A percentile compares a stretch with the other conserved stretches of the same genome.
Conservation (phyloP, 306 rosid species). For the Fragaria vesca region DNA sequence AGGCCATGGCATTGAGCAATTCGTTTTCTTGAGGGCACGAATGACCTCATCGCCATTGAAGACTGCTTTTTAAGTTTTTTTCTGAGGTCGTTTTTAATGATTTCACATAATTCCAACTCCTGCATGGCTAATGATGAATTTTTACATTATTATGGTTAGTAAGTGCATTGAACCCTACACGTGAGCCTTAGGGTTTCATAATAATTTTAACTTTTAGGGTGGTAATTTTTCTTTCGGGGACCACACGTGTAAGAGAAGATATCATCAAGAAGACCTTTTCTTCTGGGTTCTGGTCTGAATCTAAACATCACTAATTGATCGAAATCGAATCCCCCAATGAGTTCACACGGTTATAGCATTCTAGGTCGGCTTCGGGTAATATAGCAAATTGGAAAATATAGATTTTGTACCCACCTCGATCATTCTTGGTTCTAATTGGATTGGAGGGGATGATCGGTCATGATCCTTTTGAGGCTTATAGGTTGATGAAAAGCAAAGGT, state of each 20-base stretch:
- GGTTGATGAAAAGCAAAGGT: neutral
- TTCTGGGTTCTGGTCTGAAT: slow-evolving; percentile 4
- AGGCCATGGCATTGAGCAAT: neutral
- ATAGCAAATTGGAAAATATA: neutral
- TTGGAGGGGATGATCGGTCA: slow-evolving; percentile 1
- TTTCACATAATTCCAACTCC: slow-evolving; percentile 87
- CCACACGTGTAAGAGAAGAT: slow-evolving; percentile 45
- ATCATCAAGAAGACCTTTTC: neutral
- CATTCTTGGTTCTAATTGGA: slow-evolving; percentile 15
- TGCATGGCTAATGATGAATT: slow-evolving; percentile 91
- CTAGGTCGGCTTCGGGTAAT: neutral
- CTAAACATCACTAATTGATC: slow-evolving; percentile 2
- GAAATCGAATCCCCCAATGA: neutral
- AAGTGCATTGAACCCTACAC: slow-evolving; percentile 93
- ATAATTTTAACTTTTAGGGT: slow-evolving; percentile 21
- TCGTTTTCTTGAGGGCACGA: neutral
- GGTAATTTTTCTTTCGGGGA: slow-evolving; percentile 43
- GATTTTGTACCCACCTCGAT: neutral
- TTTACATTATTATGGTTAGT: slow-evolving; percentile 85
- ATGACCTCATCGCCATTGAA: slow-evolving; percentile 42
- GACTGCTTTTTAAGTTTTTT: slow-evolving; percentile 3
- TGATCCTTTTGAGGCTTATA: neutral
- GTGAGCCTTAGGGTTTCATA: slow-evolving; percentile 59
- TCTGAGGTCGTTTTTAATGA: slow-evolving; percentile 87
- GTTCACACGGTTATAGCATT: slow-evolving; percentile 16